These are phyloP conservation scores for Priceomyces fermenticarens DNA, from an alignment of 805 yeast species.

Conservation along the genomic window DNA sequence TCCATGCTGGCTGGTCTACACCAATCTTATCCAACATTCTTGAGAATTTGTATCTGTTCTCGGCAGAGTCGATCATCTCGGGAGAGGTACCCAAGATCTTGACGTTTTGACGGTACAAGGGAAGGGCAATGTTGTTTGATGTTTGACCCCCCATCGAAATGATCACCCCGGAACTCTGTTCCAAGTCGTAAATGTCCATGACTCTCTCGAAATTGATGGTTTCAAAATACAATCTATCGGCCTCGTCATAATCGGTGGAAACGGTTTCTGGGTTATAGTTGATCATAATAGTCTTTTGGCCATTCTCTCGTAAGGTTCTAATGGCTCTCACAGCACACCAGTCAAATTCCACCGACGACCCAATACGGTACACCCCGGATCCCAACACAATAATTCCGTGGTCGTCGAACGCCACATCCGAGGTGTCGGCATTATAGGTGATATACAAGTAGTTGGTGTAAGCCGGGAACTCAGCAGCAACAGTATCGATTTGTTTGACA, in stretches of 20 bases:
- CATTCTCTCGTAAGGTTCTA: slow-evolving; percentile 84
- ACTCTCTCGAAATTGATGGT: slow-evolving; percentile 92
- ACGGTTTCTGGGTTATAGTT: slow-evolving; percentile 99
- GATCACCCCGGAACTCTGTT: slow-evolving; percentile 86
- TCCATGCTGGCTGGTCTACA: slow-evolving; percentile 99
- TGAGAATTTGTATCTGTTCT: slow-evolving; percentile 95
- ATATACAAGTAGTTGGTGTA: slow-evolving; percentile 89
- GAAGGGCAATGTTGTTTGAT: slow-evolving; percentile 91
- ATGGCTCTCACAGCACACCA: slow-evolving; percentile 99
- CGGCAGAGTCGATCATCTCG: slow-evolving; percentile 97
- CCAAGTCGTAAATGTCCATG: slow-evolving; percentile 90
- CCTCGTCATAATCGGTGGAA: slow-evolving; percentile 98
- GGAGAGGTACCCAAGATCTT: slow-evolving; percentile 97
- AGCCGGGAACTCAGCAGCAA: slow-evolving; percentile 99
- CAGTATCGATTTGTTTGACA: slow-evolving; percentile 96
- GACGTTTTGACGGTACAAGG: slow-evolving; percentile 89
- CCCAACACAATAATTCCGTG: slow-evolving; percentile 95
- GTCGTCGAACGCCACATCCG: slow-evolving; percentile 86
- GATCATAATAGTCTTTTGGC: slow-evolving; percentile 90
- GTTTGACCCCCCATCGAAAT: slow-evolving; percentile 99
- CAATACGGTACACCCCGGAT: slow-evolving; percentile 98
- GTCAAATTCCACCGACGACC: slow-evolving; percentile 97
- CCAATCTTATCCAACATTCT: slow-evolving; percentile 95
- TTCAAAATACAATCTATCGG: slow-evolving; percentile 94
- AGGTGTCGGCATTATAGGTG: slow-evolving; percentile 88